Conservation (phyloP, 1,284 basidiomycete genomes). For the Chalciporus sp. region DNA sequence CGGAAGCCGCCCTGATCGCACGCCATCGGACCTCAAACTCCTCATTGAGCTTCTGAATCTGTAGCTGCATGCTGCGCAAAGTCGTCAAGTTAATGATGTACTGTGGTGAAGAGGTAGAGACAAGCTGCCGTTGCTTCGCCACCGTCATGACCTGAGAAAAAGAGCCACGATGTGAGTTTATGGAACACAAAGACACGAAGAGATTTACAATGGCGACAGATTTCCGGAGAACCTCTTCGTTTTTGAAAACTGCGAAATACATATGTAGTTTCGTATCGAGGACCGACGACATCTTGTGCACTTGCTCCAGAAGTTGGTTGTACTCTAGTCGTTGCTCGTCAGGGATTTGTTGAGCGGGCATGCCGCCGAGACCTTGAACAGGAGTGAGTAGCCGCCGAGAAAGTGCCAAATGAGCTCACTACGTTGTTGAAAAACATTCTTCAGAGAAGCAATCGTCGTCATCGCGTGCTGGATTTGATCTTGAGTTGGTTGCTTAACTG, state of each 20-base stretch:
- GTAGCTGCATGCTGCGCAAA: conserved; percentile 50
- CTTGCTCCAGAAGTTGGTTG: conserved; percentile 49
- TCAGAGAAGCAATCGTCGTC: conserved; percentile 36
- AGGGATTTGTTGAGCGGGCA: conserved; percentile 43
- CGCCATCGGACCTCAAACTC: conserved; percentile 37
- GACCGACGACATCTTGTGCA: conserved; percentile 45
- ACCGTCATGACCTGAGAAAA: conserved; percentile 50
- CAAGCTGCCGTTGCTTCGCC: conserved; percentile 50
- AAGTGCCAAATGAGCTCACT: conserved; percentile 31
- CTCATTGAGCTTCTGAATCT: conserved; percentile 46
- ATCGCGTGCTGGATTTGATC: conserved; percentile 36
- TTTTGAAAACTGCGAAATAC: conserved; percentile 47
- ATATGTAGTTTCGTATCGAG: conserved; percentile 54
- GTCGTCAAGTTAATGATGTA: conserved; percentile 49
- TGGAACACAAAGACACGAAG: conserved; percentile 18
- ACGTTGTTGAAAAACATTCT: conserved; percentile 33
- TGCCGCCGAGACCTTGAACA: conserved; percentile 24
- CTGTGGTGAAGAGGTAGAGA: conserved; percentile 47
- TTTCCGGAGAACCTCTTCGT: conserved; percentile 47
- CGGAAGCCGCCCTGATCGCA: conserved; percentile 18
- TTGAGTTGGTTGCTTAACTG: conserved; percentile 27
- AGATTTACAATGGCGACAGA: conserved; percentile 56
- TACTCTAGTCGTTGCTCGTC: conserved; percentile 56
- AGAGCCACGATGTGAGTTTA: conserved; percentile 7
- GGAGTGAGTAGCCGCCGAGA: conserved; percentile 17